Conservation (phyloP, 768 basidiomycete species). For the Hemileccinum impolitum region DNA sequence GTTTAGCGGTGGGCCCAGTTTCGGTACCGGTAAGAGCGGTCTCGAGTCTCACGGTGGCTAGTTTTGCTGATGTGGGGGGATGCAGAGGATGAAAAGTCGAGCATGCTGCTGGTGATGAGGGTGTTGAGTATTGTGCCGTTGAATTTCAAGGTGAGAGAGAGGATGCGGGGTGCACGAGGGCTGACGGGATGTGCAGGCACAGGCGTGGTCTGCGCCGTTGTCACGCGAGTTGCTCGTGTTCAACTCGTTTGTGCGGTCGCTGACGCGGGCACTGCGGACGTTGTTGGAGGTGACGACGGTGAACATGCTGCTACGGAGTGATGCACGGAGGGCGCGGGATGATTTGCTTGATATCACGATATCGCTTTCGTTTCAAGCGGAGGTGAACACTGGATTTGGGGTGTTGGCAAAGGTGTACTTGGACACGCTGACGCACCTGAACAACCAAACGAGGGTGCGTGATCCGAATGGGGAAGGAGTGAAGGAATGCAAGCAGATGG, state of each 20-base stretch:
- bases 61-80: slow-evolving; percentile 24
- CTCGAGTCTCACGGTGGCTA: slow-evolving; percentile 33
- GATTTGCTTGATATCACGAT: slow-evolving; percentile 91
- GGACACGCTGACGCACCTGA: slow-evolving; percentile 87
- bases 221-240: slow-evolving; percentile 96
- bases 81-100: slow-evolving; percentile 88
- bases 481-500: slow-evolving; percentile 77
- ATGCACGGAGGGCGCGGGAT: slow-evolving; percentile 83
- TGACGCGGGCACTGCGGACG: slow-evolving; percentile 86
- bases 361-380: slow-evolving; percentile 90
- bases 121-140: slow-evolving; percentile 93
- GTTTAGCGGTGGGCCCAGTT: slow-evolving; percentile 93
- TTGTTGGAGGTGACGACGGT: slow-evolving; percentile 87
- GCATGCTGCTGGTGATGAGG: slow-evolving; percentile 95
- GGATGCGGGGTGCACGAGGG: not conserved
- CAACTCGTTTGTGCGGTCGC: slow-evolving; percentile 93
- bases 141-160: slow-evolving; percentile 73
- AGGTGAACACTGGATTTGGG: slow-evolving; percentile 97
- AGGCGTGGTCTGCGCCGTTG: slow-evolving; percentile 93
- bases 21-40: slow-evolving; percentile 71
- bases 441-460: slow-evolving; percentile 71
- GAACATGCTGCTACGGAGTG: slow-evolving; percentile 89
- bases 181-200: slow-evolving; percentile 48
- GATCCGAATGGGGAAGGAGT: slow-evolving; percentile 79
- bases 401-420: slow-evolving; percentile 96